These are phyloP conservation scores for Picochlorum sp. DNA, from an alignment of 139 green algal species.

Conservation along the genomic window DNA sequence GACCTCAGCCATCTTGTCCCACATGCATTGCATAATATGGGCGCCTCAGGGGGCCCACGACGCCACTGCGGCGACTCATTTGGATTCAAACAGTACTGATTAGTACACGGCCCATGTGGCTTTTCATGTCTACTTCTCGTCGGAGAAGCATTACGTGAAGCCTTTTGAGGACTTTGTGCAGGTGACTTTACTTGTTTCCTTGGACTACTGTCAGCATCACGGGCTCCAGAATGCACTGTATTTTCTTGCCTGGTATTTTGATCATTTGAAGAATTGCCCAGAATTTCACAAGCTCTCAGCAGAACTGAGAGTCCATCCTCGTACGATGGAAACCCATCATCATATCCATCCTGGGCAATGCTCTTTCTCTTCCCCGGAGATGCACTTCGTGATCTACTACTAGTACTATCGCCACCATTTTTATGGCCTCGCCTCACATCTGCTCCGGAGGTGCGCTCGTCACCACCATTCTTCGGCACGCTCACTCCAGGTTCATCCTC, in stretches of 20 bases:
- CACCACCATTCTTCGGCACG: no score
- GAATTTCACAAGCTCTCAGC: no score
- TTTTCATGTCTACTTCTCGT: not conserved
- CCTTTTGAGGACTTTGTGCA: not conserved
- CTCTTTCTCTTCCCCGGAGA: no score
- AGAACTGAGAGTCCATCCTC: no score
- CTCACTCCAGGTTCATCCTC: no score
- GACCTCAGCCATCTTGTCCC: constrained; percentile 47
- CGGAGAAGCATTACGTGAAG: not conserved
- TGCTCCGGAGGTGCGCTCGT: no score
- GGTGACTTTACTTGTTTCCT: constrained; percentile 2
- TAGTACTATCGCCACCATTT: no score
- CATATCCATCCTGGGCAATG: no score
- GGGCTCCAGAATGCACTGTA: not conserved
- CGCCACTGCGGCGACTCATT: constrained; percentile 45
- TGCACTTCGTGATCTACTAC: no score
- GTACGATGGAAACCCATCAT: no score
- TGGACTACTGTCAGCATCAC: not conserved
- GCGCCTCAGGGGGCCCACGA: constrained; percentile 41
- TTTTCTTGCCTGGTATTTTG: not conserved
- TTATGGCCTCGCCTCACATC: no score
- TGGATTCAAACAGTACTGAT: constrained; percentile 28
- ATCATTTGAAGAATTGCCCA: no score
- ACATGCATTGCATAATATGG: constrained; percentile 67
- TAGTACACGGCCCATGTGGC: constrained; percentile 21